Evolutionary conservation across 805 yeast genomes (phyloP).

Genomic region (Candida bentonensis): DNA sequence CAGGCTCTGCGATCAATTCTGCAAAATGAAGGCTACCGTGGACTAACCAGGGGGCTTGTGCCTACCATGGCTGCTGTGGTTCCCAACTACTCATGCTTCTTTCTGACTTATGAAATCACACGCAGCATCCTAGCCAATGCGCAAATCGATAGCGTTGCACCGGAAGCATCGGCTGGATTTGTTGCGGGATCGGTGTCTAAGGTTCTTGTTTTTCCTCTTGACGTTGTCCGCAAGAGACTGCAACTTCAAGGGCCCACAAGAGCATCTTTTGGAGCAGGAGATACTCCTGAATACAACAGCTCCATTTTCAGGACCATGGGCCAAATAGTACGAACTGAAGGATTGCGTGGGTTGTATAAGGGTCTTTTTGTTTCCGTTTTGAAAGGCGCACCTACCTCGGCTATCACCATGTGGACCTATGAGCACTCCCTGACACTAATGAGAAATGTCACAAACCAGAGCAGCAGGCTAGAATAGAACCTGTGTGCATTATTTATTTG

Average conservation of each 20-base stretch:
- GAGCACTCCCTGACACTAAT: conserved; percentile 26
- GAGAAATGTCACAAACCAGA: not conserved
- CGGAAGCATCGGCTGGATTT: conserved; percentile 50
- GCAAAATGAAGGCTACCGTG: conserved; percentile 29
- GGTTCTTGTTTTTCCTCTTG: conserved; percentile 69
- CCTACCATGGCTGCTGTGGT: conserved; percentile 29
- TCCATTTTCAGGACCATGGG: conserved; percentile 15
- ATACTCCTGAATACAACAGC: conserved; percentile 10
- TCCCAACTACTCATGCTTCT: conserved; percentile 41
- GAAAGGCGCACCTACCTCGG: conserved; percentile 63
- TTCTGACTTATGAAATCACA: conserved; percentile 45
- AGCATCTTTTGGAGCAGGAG: conserved; percentile 9
- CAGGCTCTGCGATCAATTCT: conserved; percentile 23
- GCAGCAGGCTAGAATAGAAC: not conserved
- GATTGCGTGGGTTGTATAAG: conserved; percentile 53
- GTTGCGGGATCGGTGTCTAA: conserved; percentile 68
- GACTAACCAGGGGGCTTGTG: conserved; percentile 34
- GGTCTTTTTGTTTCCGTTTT: conserved; percentile 59
- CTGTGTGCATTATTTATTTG: too few relatives aligned
- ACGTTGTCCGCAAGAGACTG: conserved; percentile 61
- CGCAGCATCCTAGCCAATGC: conserved; percentile 22
- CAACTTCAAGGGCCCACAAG: conserved; percentile 41
- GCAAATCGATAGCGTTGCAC: conserved; percentile 9
- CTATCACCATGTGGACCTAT: conserved; percentile 52
- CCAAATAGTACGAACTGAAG: conserved; percentile 39